A percentile compares a stretch with the other conserved stretches of the same genome.
These are phyloP conservation scores for Pilobolus umbonatus DNA, from an alignment of 192 early-diverging fungal species.

Conservation along the genomic window DNA sequence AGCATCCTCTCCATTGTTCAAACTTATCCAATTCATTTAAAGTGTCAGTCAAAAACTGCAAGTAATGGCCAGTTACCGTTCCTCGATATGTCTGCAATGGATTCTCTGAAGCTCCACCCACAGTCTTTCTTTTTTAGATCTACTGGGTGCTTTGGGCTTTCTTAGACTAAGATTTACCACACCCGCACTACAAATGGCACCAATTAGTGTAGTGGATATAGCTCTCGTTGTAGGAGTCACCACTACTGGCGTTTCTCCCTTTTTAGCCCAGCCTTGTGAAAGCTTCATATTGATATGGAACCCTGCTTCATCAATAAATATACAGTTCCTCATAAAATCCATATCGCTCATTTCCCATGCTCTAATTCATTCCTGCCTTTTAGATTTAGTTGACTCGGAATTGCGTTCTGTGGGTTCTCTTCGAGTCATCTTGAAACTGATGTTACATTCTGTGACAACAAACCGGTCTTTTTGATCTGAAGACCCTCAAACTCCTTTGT, in stretches of 20 bases:
- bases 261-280: not conserved
- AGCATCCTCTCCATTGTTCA: conserved; percentile 12
- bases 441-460: not conserved
- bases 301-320: conserved; percentile 20
- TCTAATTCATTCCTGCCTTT: conserved; percentile 3
- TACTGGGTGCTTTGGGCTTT: not conserved
- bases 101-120: too few relatives aligned
- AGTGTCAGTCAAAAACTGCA: not conserved
- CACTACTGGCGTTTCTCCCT: not conserved
- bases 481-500: not conserved
- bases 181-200: not conserved
- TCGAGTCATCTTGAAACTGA: conserved; percentile 1
- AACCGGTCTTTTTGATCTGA: conserved; percentile 2
- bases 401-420: not conserved
- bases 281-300: conserved; percentile 15
- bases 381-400: too few relatives aligned
- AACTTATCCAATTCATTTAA: conserved; percentile 9
- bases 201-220: not conserved
- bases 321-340: conserved; percentile 14
- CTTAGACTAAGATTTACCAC: not conserved
- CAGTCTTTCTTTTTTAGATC: not conserved
- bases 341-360: not conserved
- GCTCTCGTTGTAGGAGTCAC: not conserved
- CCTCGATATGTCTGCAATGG: too few relatives aligned
- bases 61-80: conserved; percentile 12